Evolutionary conservation across 257 asterid genomes (phyloP), one percentile per base, ranked within the genome.

Genomic region (Knoxia roxburghii): DNA sequence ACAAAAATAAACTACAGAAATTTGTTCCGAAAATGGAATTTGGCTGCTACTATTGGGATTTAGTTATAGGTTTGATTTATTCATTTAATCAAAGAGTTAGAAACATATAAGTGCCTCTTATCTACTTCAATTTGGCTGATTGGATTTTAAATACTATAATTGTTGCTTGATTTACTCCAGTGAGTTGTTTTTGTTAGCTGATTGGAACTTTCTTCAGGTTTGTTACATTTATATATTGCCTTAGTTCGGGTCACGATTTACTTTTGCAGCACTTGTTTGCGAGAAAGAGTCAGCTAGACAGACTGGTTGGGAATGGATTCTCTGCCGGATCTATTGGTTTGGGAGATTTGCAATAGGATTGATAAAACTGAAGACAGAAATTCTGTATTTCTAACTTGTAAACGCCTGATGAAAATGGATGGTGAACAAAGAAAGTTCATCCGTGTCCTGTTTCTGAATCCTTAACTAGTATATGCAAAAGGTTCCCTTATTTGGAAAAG

Each of bases 241-340:
- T 65, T 54, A 29, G 20, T 46, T 48, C 68, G 71, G 80, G 78
- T 64, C 32, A 48, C 65, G 32, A 20, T 61, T 32, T 40, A 24
- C 24, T 26, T 68, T 21, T 40, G 60, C 43, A 51, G 57, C 33
- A 23, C 17, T 23, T 2, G 30, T n/a, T 0, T 40, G 17, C 14
- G 7, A 35, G 50, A 67, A 61, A 21, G n/a, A n/a, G n/a, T n/a
- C n/a, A n/a, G n/a, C n/a, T n/a, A n/a, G n/a, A n/a, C 55, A 35
- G 35, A 70, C 63, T 64, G 53, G 60, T 70, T 14, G 20, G 74
- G 30, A 73, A 91, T 91, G 98, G 90, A 91, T 75, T 80, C 81
- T 70, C 81, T 91, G 78, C 98, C 96, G 17, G 94, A 86, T 61
- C 82, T 81, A 60, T 60, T 89, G 45, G 85, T 87, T 67, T 83